These are phyloP conservation scores for Xylaria nigripes DNA, from an alignment of 495 filamentous ascomycete species.

Conservation along the genomic window DNA sequence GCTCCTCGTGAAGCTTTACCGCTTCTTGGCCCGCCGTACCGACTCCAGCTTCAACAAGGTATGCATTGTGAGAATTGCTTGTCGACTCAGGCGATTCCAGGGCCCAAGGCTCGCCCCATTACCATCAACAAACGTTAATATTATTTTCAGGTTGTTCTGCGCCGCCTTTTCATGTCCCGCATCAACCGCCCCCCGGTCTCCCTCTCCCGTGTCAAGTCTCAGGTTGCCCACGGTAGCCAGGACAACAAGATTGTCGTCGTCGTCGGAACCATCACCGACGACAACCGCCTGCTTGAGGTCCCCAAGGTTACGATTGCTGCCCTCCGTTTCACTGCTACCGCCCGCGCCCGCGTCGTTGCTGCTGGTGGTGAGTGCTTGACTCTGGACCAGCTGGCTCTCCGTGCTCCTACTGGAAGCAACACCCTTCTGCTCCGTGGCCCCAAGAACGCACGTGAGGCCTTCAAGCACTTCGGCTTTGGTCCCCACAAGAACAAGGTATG, in stretches of 20 bases:
- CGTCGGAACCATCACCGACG: slow-evolving; percentile 90
- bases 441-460: slow-evolving; percentile 92
- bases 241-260: slow-evolving; percentile 80
- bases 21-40: slow-evolving; percentile 94
- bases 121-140: not conserved
- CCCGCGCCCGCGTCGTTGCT: slow-evolving; percentile 82
- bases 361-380: slow-evolving; percentile 92
- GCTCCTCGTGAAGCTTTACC: slow-evolving; percentile 97
- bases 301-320: slow-evolving; percentile 91
- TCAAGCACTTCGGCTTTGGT: slow-evolving; percentile 98
- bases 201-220: slow-evolving; percentile 75
- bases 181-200: slow-evolving; percentile 95
- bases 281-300: slow-evolving; percentile 80
- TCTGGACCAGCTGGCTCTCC: slow-evolving; percentile 88
- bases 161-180: slow-evolving; percentile 92
- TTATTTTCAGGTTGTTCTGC: slow-evolving; percentile 49
- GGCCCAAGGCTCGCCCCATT: too few species aligned
- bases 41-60: slow-evolving; percentile 96
- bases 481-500: slow-evolving; percentile 93
- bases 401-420: slow-evolving; percentile 88
- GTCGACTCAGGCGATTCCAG: not conserved
- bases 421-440: slow-evolving; percentile 90
- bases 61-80: slow-evolving; percentile 15
- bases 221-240: slow-evolving; percentile 57
- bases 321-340: slow-evolving; percentile 90